Evolutionary conservation across 2,329 filamentous ascomycete genomes (phyloP).

Genomic region (Colletotrichum sp.): DNA sequence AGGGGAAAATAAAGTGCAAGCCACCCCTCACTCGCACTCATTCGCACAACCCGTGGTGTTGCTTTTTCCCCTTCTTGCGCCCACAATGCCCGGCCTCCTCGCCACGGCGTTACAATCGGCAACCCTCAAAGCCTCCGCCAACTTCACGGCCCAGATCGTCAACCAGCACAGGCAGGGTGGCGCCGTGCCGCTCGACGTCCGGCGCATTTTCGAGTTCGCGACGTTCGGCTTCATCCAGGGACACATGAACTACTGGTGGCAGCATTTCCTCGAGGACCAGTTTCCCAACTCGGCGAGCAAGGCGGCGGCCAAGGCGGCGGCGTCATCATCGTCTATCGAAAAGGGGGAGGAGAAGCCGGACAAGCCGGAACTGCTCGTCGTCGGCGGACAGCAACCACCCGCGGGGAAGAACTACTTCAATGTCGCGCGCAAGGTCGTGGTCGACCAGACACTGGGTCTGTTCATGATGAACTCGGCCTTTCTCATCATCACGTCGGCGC

Average conservation of each 20-base stretch:
- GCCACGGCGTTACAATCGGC: slow-evolving; percentile 19
- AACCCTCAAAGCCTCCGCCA: slow-evolving; percentile 18
- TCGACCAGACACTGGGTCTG: slow-evolving; percentile 40
- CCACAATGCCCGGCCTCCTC: slow-evolving; percentile 15
- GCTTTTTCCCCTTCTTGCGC: not conserved
- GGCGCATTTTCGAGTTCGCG: slow-evolving; percentile 40
- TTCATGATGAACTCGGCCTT: slow-evolving; percentile 37
- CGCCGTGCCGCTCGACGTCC: slow-evolving; percentile 27
- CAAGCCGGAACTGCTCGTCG: slow-evolving; percentile 20
- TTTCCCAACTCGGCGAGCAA: slow-evolving; percentile 31
- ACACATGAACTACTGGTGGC: slow-evolving; percentile 39
- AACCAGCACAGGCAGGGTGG: slow-evolving; percentile 13
- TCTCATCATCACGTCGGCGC: slow-evolving; percentile 39
- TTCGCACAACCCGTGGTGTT: rapidly evolving
- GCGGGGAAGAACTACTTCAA: slow-evolving; percentile 33
- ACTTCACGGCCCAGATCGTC: slow-evolving; percentile 19
- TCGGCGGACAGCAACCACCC: not conserved
- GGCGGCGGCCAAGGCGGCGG: not conserved
- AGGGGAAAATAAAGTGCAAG: not conserved
- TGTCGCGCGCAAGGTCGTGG: slow-evolving; percentile 36
- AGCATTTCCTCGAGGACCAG: slow-evolving; percentile 38
- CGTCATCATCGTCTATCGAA: not conserved
- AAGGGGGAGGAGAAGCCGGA: slow-evolving; percentile 10
- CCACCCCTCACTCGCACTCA: not conserved
- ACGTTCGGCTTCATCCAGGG: slow-evolving; percentile 38